Percentiles rank a stretch among this genome's conserved stretches.
These are phyloP conservation scores for Apiospora saccharicola DNA, from an alignment of 2,329 filamentous ascomycete genomes.

Conservation along the genomic window DNA sequence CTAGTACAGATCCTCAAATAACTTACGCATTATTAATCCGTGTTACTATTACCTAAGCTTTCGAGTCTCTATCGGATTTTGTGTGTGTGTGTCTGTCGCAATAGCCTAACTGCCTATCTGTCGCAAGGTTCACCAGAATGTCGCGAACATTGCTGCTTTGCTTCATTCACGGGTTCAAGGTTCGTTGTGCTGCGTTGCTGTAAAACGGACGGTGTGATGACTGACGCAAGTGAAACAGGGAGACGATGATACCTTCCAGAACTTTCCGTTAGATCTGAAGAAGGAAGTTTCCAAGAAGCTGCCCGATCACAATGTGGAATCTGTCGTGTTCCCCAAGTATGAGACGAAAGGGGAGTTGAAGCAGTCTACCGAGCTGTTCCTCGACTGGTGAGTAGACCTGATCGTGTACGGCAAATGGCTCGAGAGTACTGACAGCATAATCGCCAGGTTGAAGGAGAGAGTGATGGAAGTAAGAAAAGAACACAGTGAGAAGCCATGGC, in stretches of 20 bases:
- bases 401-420: background rate
- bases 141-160: conserved; percentile 69
- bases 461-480: conserved; percentile 81
- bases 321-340: conserved; percentile 74
- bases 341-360: conserved; percentile 75
- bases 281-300: conserved; percentile 64
- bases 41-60: background rate
- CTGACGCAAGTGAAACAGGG: conserved; percentile 52
- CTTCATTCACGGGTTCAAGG: conserved; percentile 81
- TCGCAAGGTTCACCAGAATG: conserved; percentile 39
- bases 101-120: background rate
- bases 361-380: conserved; percentile 53
- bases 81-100: background rate
- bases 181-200: conserved; percentile 33
- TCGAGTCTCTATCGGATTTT: background rate
- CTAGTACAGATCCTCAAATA: background rate
- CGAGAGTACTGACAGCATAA: background rate
- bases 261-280: conserved; percentile 70
- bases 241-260: conserved; percentile 72
- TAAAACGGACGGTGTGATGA: background rate
- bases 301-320: conserved; percentile 65
- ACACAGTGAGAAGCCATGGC: conserved; percentile 73
- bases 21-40: background rate
- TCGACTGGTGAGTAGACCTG: conserved; percentile 48
- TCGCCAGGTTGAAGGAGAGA: conserved; percentile 74